Evolutionary conservation across 148 eudicot species (phyloP), one percentile per base, ranked within the genome.

Genomic region (Vaccinium myrtillus): DNA sequence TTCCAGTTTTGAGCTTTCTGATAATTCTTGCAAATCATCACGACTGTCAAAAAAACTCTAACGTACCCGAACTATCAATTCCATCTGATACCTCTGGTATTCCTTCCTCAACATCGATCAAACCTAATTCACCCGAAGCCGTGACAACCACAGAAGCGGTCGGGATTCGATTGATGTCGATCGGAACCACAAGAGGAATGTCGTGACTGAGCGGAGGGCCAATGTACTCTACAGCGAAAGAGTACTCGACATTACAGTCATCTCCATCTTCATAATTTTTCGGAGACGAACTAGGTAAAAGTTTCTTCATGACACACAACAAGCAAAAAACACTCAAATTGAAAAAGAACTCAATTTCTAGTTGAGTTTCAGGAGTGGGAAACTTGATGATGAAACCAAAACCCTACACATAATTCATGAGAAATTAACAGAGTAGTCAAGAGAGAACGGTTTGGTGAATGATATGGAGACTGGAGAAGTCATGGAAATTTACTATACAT

Each of bases 141-240:
- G 81, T 82, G 36, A 89, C 81, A 77, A 92, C 93, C 15, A 85
- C 79, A 6, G 90, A 79, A 6, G 98, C 98, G 30, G 87, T 88
- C 1, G 95, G 96, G 79, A 95, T 90, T 63, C 77, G 80, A 73
- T 81, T 77, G 75, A 94, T 49, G 85, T 96, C 90, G 36, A 96
- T 83, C 49, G 98, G 99, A 39, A 88, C 84, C 30, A 79, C 94
- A 82, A 77, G 83, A 6, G 98, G 99, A 84, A 88, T 81, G 75
- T 81, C 85, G 75, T 87, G 86, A 59, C 76, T 83, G 18, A 94
- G 83, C 59, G 94, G 94, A 23, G 97, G 94, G 4, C 99, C 99
- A 21, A 85, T 89, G 87, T 96, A 94, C 89, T 91, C 98, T 61
- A 86, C 5, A 3, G 99, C 98, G 84, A 94, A 91, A 15, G 99